Percentiles rank a stretch among this genome's conserved stretches.
phyloP scores from a whole-genome alignment of 2,329 filamentous ascomycete genomes.

The Hypoxylon sp. region DNA sequence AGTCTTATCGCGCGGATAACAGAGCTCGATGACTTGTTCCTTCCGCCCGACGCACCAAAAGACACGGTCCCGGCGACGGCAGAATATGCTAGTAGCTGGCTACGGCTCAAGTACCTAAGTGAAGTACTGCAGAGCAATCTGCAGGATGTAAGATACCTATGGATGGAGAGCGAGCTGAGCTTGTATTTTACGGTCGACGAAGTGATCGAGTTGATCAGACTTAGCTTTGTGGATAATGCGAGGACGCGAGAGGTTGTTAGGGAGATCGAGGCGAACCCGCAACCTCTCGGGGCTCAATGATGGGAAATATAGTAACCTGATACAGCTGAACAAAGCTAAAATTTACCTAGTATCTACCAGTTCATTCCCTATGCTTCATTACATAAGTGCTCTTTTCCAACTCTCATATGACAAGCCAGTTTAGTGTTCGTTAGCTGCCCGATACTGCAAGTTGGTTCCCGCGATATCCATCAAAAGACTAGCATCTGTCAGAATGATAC shows the following conservation, averaged over 20 bases:
- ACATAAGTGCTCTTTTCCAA: neutral
- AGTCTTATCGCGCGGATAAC: conserved; percentile 71
- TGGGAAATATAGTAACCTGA: neutral
- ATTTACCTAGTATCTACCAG: neutral
- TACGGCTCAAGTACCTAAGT: conserved; percentile 74
- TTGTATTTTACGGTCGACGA: conserved; percentile 73
- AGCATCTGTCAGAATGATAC: neutral
- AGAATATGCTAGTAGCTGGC: conserved; percentile 74
- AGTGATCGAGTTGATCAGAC: conserved; percentile 73
- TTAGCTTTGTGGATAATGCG: conserved; percentile 76
- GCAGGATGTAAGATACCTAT: conserved; percentile 73
- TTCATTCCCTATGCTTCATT: neutral
- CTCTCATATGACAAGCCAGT: neutral
- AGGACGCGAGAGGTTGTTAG: conserved; percentile 70
- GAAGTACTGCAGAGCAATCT: conserved; percentile 77
- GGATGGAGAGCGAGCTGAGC: conserved; percentile 76
- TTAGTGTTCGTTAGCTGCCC: neutral
- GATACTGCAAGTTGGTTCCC: neutral
- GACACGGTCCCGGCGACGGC: conserved; percentile 69
- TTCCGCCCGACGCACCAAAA: conserved; percentile 56
- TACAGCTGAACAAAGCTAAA: neutral
- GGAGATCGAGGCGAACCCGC: conserved; percentile 69
- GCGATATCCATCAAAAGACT: neutral
- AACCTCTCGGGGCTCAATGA: conserved; percentile 53
- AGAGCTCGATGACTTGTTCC: conserved; percentile 72